Evolutionary conservation across 148 eudicot genomes (phyloP), one percentile per base, ranked within the genome.

Genomic region (Fagopyrum homotropicum): DNA sequence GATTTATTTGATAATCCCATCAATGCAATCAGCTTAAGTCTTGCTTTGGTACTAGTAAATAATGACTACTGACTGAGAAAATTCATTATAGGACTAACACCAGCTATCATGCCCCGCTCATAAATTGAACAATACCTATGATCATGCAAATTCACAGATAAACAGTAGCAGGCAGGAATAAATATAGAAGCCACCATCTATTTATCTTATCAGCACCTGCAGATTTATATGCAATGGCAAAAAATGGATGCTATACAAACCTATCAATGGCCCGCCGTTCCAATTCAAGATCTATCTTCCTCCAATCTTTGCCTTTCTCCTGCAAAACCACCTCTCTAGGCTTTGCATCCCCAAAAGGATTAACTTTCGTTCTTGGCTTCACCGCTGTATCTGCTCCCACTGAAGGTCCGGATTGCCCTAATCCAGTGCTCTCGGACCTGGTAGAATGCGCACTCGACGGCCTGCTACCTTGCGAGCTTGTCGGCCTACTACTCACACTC

Each of bases 281-380:
- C 81, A 95, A 82, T 26, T 95, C 91, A 78, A 89, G 81, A 84
- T 95, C 98, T 79, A 92, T 89, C 84, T 95, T 95, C 86, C 89
- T 90, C 96, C 96, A 95, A 81, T 95, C 96, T 85, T 91, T 76
- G 47, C 98, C 98, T 82, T 92, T 90, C 80, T 95, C 76, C 80
- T 89, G 78, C 75, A 95, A 84, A 85, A 95, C 89, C 69, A 95
- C 88, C 79, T 95, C 98, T 80, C 97, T 89, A 45, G 98, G 98
- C 85, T 92, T 95, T 35, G 98, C 98, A 85, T 95, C 91, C 46
- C 98, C 98, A 78, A 95, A 95, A 14, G 98, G 98, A 78, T 95
- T 95, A 79, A 92, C 96, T 81, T 89, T 95, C 0, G 88, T 83
- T 84, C 84, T 89, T 4, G 83, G 81, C 81, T 81, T 88, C 55